Base-by-base conservation (phyloP, 192 early-diverging fungal genomes). In the Geosiphon pyriformis region DNA sequence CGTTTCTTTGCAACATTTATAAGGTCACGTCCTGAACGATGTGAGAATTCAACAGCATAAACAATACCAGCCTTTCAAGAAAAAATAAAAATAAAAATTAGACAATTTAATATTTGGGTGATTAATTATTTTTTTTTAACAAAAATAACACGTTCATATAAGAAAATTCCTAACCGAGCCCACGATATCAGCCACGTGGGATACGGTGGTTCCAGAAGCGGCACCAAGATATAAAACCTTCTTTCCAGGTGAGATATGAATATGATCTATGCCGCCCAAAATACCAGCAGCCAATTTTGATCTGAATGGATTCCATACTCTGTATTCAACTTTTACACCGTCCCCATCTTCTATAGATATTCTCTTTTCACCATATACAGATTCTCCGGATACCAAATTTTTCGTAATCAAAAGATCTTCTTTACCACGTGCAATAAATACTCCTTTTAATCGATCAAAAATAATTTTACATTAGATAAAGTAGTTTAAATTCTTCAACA, bases 1-100 rank as follows among this genome's bases (percentile, higher is more conserved):
- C 95, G 92, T 88, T 99, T 99, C 89, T 99, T 99, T 77, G 96
- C 96, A 88, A 98, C 92, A 85, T 96, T 98, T 82, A 99, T 98
- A 68, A 99, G 83, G 70, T 99, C 96, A 80, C 96, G 94, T 47
- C 96, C 96, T 23, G 94, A 90, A 64, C 96, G 88, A 87, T 98
- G 95, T 65, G 97, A 98, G 83, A 99, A 99, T 74, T 99, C 96
- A 70, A 99, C 96, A 42, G 93, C 96, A 79, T 98, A 99, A 55
- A 99, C 96, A 48, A 93, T 85, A 74, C 96, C 96, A 71, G 92
- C 88, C 80, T 84, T 35, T 31, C 29, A 58, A 33, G 15, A 26
- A 64, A 61, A 18, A 27, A 42, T 48, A 26, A 17, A 47, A 30
- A 71, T 61, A 61, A 15, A 4, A 47, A 63, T 47, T 47, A 32